These are phyloP conservation scores for Gnaphalium uliginosum DNA, from an alignment of 129 eudicot species.

Conservation along the genomic window DNA sequence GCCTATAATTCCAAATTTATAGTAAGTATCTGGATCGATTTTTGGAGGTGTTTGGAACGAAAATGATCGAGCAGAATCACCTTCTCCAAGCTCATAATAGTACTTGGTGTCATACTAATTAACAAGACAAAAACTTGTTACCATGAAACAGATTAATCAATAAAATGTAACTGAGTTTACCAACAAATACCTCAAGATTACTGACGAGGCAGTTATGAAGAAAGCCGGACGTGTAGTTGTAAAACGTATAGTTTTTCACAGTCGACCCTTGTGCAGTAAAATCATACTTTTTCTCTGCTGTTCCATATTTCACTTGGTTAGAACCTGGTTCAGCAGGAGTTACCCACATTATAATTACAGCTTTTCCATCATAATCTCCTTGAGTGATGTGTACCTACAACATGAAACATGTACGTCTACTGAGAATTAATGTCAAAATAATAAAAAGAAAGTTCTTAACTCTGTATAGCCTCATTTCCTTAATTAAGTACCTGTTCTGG, in stretches of 20 bases:
- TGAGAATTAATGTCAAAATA: neutral
- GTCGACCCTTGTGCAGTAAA: conserved; percentile 46
- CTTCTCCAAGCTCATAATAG: conserved; percentile 67
- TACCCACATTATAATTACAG: conserved; percentile 79
- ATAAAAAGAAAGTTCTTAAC: neutral
- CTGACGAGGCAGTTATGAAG: conserved; percentile 66
- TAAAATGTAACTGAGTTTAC: neutral
- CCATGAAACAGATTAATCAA: neutral
- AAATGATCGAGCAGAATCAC: conserved; percentile 59
- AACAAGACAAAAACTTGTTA: neutral
- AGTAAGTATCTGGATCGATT: conserved; percentile 61
- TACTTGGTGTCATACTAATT: conserved; percentile 67
- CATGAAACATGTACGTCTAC: neutral
- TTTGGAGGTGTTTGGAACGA: conserved; percentile 85
- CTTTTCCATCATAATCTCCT: conserved; percentile 90
- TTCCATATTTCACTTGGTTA: conserved; percentile 63
- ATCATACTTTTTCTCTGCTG: conserved; percentile 56
- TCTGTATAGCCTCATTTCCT: too few species aligned
- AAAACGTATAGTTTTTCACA: conserved; percentile 60
- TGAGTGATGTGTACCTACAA: conserved; percentile 84
- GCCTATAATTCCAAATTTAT: conserved; percentile 83
- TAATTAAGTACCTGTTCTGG: conserved; percentile 69
- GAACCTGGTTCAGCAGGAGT: conserved; percentile 74
- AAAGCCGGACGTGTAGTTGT: conserved; percentile 71
- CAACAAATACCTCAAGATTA: conserved; percentile 59